Evolutionary conservation across 352 stramenopile species (phyloP).

Genomic region (Phytophthora tentaculata): DNA sequence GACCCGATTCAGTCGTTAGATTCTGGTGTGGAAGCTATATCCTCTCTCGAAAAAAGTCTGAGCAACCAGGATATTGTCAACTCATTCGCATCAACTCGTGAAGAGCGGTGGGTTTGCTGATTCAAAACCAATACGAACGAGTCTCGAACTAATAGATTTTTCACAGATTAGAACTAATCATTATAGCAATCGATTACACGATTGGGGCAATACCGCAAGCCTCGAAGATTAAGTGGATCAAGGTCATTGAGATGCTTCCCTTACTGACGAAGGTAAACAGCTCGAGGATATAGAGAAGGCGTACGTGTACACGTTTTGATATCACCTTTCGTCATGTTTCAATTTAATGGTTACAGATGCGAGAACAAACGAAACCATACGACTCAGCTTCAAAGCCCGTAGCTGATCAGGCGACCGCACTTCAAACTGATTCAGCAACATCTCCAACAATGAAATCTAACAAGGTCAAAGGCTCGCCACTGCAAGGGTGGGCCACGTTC

Average conservation of each 20-base stretch:
- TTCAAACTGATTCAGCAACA: slow-evolving; percentile 11
- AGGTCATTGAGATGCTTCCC: slow-evolving; percentile 23
- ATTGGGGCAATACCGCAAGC: slow-evolving; percentile 8
- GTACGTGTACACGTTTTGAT: slow-evolving; percentile 3
- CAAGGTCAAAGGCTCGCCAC: slow-evolving; percentile 13
- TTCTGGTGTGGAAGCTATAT: slow-evolving; percentile 12
- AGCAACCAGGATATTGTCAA: slow-evolving; percentile 6
- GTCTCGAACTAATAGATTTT: neutral
- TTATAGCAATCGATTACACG: slow-evolving; percentile 29
- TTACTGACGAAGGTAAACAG: slow-evolving; percentile 21
- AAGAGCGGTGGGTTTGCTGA: slow-evolving; percentile 25
- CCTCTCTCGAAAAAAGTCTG: slow-evolving; percentile 22
- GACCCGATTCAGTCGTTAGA: slow-evolving; percentile 8
- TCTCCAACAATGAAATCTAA: slow-evolving; percentile 11
- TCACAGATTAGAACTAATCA: slow-evolving; percentile 33
- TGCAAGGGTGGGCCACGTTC: slow-evolving; percentile 57
- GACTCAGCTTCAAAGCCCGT: neutral
- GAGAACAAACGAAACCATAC: slow-evolving; percentile 6
- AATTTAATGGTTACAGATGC: slow-evolving; percentile 12
- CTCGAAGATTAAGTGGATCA: slow-evolving; percentile 25
- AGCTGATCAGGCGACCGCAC: neutral
- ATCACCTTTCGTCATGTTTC: neutral
- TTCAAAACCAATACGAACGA: neutral
- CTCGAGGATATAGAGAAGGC: neutral
- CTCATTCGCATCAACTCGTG: slow-evolving; percentile 17